Conservation (phyloP, 2,329 filamentous ascomycete genomes). For the Colletotrichum paranaense region DNA sequence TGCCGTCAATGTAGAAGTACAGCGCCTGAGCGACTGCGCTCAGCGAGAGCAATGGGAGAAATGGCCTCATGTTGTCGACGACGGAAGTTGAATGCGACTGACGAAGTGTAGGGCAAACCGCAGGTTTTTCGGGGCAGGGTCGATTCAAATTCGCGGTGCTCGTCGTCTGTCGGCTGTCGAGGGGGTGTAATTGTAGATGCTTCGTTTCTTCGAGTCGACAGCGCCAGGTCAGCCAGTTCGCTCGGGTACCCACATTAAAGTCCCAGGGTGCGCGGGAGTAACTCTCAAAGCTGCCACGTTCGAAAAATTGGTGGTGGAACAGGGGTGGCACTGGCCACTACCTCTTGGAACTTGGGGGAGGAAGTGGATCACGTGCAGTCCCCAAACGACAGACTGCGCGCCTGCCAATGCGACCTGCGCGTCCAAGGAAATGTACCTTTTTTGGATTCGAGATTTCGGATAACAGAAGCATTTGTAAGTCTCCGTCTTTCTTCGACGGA, state of each 20-base stretch:
- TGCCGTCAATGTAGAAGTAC: constrained; percentile 95
- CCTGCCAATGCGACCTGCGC: constrained; percentile 12
- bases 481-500: neutral
- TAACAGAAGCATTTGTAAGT: neutral
- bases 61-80: constrained; percentile 62
- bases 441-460: neutral
- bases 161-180: constrained; percentile 12
- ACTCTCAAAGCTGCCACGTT: constrained; percentile 64
- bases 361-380: constrained; percentile 30
- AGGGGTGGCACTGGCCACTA: constrained; percentile 40
- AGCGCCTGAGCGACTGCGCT: constrained; percentile 78
- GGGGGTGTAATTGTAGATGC: constrained; percentile 20
- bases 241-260: constrained; percentile 31
- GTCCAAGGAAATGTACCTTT: neutral
- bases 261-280: constrained; percentile 35
- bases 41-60: constrained; percentile 76
- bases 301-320: constrained; percentile 48
- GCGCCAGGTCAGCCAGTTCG: constrained; percentile 34
- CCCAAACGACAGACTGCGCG: constrained; percentile 1
- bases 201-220: constrained; percentile 30
- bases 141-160: constrained; percentile 6
- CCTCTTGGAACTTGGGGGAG: neutral
- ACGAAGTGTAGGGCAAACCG: neutral
- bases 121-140: neutral
- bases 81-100: constrained; percentile 1